phyloP scores from a whole-genome alignment of 305 asterid genomes.

The Fraxinus xanthoxyloides region DNA sequence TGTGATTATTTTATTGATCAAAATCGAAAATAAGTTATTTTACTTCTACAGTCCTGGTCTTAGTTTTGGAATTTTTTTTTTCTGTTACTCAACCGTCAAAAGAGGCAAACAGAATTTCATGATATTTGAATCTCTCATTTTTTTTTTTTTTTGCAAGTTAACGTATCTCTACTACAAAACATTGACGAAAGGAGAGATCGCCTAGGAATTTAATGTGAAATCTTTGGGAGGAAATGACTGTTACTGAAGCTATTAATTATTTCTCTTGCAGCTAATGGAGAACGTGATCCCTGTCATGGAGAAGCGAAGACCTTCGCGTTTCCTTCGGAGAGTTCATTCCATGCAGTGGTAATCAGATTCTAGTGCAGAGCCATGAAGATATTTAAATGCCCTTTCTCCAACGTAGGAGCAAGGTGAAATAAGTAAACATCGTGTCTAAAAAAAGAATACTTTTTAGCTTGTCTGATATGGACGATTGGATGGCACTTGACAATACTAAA shows the following conservation, averaged over 20 bases:
- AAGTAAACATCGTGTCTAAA: background rate
- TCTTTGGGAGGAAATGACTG: background rate
- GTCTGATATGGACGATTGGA: background rate
- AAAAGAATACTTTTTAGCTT: background rate
- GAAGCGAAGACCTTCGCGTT: conserved; percentile 56
- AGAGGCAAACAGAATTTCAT: background rate
- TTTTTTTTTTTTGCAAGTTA: background rate
- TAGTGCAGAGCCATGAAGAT: conserved; percentile 8
- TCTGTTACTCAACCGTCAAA: background rate
- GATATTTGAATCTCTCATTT: background rate
- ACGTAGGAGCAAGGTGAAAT: conserved; percentile 20
- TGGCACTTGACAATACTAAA: background rate
- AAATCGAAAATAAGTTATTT: background rate
- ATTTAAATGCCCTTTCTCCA: conserved; percentile 23
- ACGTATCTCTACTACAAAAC: background rate
- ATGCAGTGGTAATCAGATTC: conserved; percentile 45
- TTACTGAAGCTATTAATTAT: conserved; percentile 23
- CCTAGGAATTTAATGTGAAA: background rate
- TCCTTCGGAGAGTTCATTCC: conserved; percentile 55
- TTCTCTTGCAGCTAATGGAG: conserved; percentile 68
- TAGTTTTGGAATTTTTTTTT: background rate
- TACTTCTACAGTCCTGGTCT: background rate
- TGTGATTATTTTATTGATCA: background rate
- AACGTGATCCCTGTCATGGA: conserved; percentile 76
- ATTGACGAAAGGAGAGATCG: background rate